Conservation (phyloP, 2,329 filamentous ascomycete genomes). For the Fusarium xylarioides region DNA sequence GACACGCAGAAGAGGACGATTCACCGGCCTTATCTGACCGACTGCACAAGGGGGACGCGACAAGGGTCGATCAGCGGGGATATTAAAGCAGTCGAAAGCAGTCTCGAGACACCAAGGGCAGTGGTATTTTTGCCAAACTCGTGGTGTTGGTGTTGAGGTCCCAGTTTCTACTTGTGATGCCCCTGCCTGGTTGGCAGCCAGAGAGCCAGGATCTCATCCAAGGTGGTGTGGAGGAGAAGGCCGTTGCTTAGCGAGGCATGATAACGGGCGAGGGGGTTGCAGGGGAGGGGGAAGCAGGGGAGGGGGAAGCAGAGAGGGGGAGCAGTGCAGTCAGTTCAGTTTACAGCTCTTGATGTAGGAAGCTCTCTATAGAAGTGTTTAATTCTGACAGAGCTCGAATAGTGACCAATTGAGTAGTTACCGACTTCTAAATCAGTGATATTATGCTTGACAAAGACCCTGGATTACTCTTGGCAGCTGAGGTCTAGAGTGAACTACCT, state of each 20-base stretch:
- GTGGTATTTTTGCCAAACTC: neutral
- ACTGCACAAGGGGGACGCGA: constrained; percentile 18
- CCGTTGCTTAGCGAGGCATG: constrained; percentile 28
- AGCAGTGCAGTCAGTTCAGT: neutral
- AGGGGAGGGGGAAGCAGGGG: neutral
- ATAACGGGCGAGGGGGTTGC: constrained; percentile 18
- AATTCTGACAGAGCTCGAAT: constrained; percentile 20
- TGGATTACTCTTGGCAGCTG: constrained; percentile 5
- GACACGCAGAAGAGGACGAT: constrained; percentile 2
- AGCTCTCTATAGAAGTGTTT: constrained; percentile 22
- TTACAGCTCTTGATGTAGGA: constrained; percentile 9
- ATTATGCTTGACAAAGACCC: neutral
- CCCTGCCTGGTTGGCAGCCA: constrained; percentile 13
- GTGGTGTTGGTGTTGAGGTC: constrained; percentile 26
- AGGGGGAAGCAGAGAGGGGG: neutral
- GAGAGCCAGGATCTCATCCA: constrained; percentile 13
- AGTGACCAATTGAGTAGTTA: neutral
- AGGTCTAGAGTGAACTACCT: neutral
- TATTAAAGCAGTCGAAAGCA: constrained; percentile 36
- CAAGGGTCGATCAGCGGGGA: constrained; percentile 39
- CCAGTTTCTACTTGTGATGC: neutral
- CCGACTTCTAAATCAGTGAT: neutral
- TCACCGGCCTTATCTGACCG: constrained; percentile 41
- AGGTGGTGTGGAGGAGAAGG: constrained; percentile 23
- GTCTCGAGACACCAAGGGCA: constrained; percentile 21